phyloP scores from a whole-genome alignment of 129 eudicot genomes.

The Sambucus nigra region DNA sequence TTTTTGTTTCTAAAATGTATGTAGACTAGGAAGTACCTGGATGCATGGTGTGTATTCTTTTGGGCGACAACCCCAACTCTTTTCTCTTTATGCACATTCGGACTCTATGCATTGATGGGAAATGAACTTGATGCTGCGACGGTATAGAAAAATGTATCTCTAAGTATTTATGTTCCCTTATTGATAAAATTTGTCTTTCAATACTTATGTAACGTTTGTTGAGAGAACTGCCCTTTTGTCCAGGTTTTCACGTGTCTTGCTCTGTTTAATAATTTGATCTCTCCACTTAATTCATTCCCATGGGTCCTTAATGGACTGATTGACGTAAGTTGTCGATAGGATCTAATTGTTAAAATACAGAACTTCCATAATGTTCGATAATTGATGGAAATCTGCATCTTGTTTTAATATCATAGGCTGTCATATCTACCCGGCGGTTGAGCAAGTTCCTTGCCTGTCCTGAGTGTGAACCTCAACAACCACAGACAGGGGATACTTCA shows the following conservation, averaged over 20 bases:
- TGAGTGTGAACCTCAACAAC: constrained; percentile 27
- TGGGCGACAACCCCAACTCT: constrained; percentile 99
- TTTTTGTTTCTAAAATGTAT: neutral
- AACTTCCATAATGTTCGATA: constrained; percentile 1
- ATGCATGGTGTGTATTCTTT: constrained; percentile 98
- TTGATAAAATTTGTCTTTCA: neutral
- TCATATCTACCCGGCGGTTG: constrained; percentile 71
- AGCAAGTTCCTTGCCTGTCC: constrained; percentile 69
- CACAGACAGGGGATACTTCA: constrained; percentile 2
- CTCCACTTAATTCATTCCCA: constrained; percentile 94
- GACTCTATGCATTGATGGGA: constrained; percentile 76
- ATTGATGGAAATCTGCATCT: neutral
- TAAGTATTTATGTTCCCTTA: constrained; percentile 4
- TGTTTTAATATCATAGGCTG: constrained; percentile 40
- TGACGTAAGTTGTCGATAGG: constrained; percentile 52
- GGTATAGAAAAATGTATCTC: constrained; percentile 31
- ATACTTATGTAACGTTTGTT: constrained; percentile 2
- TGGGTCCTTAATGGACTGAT: constrained; percentile 97
- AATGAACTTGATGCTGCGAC: constrained; percentile 95
- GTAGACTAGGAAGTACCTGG: constrained; percentile 93
- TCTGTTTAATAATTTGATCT: constrained; percentile 76
- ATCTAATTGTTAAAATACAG: constrained; percentile 2
- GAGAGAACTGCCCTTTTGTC: constrained; percentile 13
- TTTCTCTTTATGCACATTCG: constrained; percentile 84
- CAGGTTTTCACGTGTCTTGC: constrained; percentile 99